Conservation (phyloP, 495 filamentous ascomycete species). For the Parachaetomium inaequale region DNA sequence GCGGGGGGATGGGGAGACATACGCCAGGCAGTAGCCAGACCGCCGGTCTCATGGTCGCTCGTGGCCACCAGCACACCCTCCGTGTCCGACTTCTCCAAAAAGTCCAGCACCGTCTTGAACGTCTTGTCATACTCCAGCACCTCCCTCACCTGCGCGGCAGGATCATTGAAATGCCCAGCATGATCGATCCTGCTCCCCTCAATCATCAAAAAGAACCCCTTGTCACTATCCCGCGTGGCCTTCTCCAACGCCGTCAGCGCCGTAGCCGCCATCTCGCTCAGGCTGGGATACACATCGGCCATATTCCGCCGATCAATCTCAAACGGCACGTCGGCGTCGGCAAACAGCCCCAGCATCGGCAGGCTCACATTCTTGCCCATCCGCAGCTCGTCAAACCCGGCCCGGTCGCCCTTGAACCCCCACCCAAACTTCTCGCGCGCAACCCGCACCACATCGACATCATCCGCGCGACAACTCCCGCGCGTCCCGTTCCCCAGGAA, state of each 20-base stretch:
- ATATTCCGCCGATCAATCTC: constrained; percentile 82
- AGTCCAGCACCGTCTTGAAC: constrained; percentile 77
- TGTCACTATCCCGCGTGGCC: constrained; percentile 79
- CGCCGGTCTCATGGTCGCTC: constrained; percentile 94
- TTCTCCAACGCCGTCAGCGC: constrained; percentile 73
- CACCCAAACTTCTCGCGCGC: constrained; percentile 73
- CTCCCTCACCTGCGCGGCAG: constrained; percentile 90
- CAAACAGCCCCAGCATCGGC: constrained; percentile 84
- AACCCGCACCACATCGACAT: constrained; percentile 62
- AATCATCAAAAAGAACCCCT: constrained; percentile 98
- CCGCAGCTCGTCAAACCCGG: constrained; percentile 73
- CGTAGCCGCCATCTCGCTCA: constrained; percentile 86
- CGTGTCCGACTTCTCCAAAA: constrained; percentile 67
- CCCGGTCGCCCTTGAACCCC: constrained; percentile 66
- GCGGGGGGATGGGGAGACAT: constrained; percentile 28
- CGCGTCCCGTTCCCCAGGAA: constrained; percentile 77
- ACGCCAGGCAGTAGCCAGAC: constrained; percentile 75
- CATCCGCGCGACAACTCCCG: constrained; percentile 74
- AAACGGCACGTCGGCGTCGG: constrained; percentile 77
- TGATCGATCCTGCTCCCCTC: constrained; percentile 96
- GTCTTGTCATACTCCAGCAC: constrained; percentile 88
- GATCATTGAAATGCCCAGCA: constrained; percentile 92
- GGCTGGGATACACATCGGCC: constrained; percentile 76
- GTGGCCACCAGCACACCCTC: constrained; percentile 81
- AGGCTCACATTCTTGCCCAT: constrained; percentile 69